Base-by-base conservation (phyloP, 768 basidiomycete genomes). In the Baorangia bicolor region DNA sequence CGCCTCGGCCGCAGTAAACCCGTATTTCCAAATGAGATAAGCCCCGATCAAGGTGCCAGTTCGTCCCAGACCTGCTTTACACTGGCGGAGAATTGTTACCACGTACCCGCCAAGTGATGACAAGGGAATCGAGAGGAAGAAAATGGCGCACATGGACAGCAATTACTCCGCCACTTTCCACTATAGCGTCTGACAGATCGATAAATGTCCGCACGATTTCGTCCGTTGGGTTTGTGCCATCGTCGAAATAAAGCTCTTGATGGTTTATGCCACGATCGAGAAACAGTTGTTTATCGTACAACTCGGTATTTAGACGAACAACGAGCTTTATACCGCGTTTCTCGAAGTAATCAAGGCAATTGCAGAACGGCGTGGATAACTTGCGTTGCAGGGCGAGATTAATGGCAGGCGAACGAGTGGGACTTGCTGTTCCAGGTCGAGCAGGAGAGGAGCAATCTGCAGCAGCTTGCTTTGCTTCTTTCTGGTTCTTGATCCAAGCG, bases 21-120 rank as follows among this genome's bases (percentile, higher is more conserved):
- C 92, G 65, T 98, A 96, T 73, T 98, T 98, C 91, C 97, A 99
- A 58, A 97, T 92, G 52, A 99, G 81, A 78, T 98, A 98, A 10
- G 96, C 97, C 34, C 97, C 97, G 58, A 99, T 96, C 56, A 99
- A 79, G 5, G 94, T 96, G 4, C 97, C 97, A 7, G 97, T 98
- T 52, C 97, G 81, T 23, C 97, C 97, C 12, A 99, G 80, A 39
- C 97, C 97, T 46, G 97, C 97, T 78, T 96, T 96, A 71, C 94
- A 97, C 89, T 96, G 70, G 16, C 50, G 54, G 48, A 56, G 51
- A 28, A 53, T 51, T 55, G 54, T 68, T 58, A 64, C 67, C 43
- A 61, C 38, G 61, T 56, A 55, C 39, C 55, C 65, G 38, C 47
- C 33, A 52, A 46, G 50, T 25, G 55, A 53, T 51, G 25, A 61